Evolutionary conservation across 345 rosid genomes (phyloP).

Genomic region (Schrenkiella parvula): DNA sequence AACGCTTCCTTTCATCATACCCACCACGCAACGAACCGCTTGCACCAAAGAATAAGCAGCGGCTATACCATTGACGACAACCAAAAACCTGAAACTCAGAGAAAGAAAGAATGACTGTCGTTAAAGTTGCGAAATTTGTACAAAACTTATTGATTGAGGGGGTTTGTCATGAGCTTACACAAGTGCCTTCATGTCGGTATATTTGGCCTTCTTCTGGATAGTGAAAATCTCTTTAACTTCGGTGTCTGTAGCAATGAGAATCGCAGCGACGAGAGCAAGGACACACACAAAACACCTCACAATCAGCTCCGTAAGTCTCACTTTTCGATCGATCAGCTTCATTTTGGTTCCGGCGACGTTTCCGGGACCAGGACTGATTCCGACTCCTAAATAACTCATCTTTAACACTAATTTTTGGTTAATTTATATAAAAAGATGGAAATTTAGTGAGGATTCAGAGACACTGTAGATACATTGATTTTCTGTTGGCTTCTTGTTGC

Average conservation of each 20-base stretch:
- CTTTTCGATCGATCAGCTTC: slow-evolving; percentile 60
- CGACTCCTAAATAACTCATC: slow-evolving; percentile 75
- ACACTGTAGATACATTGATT: background rate
- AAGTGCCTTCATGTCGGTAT: slow-evolving; percentile 92
- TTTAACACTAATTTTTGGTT: background rate
- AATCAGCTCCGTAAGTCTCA: slow-evolving; percentile 66
- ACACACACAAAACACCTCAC: slow-evolving; percentile 71
- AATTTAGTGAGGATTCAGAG: background rate
- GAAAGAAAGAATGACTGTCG: background rate
- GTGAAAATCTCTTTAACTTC: slow-evolving; percentile 71
- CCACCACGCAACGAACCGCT: slow-evolving; percentile 65
- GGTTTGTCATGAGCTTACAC: slow-evolving; percentile 52
- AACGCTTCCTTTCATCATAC: slow-evolving; percentile 59
- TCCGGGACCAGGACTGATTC: slow-evolving; percentile 78
- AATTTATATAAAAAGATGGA: background rate
- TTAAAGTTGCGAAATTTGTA: background rate
- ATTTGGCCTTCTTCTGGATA: slow-evolving; percentile 66
- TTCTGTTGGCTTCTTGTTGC: slow-evolving; percentile 13
- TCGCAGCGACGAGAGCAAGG: slow-evolving; percentile 51
- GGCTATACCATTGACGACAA: slow-evolving; percentile 62
- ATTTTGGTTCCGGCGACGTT: slow-evolving; percentile 46
- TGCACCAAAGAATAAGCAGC: slow-evolving; percentile 80
- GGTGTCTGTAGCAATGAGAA: slow-evolving; percentile 71
- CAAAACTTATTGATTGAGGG: background rate
- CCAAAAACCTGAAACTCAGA: slow-evolving; percentile 67